Evolutionary conservation across 371 early-diverging fungal species (phyloP), one percentile per base, ranked within the genome.

Genomic region (Mortierella polycephala): DNA sequence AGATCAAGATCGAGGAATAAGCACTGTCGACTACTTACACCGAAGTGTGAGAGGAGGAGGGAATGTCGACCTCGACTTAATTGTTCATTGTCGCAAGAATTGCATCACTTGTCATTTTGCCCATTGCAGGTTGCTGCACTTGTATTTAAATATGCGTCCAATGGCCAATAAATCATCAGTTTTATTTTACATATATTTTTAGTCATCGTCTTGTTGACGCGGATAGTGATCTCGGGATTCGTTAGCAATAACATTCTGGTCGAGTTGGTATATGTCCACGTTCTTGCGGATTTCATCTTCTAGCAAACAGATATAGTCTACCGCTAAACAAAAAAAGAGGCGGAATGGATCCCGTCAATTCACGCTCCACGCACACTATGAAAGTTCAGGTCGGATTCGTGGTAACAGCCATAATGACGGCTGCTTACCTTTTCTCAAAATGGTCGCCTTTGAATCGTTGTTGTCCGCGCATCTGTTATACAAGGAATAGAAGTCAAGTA

Each of bases 1-100:
- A 77, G 68, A 71, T 77, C 30, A 8, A 49, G 7, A 21, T 76
- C n/a, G 67, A 73, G 16, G 52, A 21, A 7, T 73, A 73, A 57
- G 44, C n/a, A 40, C 30, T 30, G 30, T 30, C 30, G 30, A 30
- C 4, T 30, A 30, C 30, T 30, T 30, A 4, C 4, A 30, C 30
- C 30, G 30, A 30, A 30, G 30, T 30, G 30, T 30, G 30, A 30
- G 30, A 30, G 30, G 30, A 4, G 30, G 30, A 2, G 1, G 30
- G 30, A 30, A 30, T 1, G 30, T 30, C 30, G 30, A 30, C 4
- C 30, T 30, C 30, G 30, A 4, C 30, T 30, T 30, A 30, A 30
- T 30, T 30, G 30, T 30, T 30, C 30, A 30, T 30, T 30, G 4
- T 30, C 30, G 30, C 30, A 30, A 30, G 30, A 30, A 4, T 30